phyloP scores from a whole-genome alignment of 257 asterid genomes.

The Voacanga thouarsii region DNA sequence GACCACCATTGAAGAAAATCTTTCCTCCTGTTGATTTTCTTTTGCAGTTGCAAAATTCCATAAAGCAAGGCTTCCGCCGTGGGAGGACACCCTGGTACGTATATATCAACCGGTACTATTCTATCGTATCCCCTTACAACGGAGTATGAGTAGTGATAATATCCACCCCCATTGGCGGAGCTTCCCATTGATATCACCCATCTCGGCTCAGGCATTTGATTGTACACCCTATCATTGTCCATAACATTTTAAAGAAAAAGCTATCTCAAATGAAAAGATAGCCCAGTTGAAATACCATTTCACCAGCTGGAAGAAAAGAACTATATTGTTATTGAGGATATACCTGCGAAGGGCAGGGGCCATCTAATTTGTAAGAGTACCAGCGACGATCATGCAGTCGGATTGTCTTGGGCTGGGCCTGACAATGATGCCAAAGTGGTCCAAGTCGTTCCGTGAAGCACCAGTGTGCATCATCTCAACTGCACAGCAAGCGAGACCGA shows the following conservation, averaged over 20 bases:
- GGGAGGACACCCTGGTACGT: conserved; percentile 23
- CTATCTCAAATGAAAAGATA: too few relatives aligned
- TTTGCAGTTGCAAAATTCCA: conserved; percentile 17
- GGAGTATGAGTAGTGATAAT: conserved; percentile 21
- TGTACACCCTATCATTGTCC: conserved; percentile 8
- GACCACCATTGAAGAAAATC: conserved; percentile 18
- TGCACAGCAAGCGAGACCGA: conserved; percentile 1
- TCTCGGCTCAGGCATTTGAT: conserved; percentile 28
- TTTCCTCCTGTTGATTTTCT: conserved; percentile 19
- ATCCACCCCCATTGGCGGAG: conserved; percentile 26
- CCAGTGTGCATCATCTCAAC: conserved; percentile 4
- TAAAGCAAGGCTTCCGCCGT: conserved; percentile 20
- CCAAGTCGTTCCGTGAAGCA: conserved; percentile 2
- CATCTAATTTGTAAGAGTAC: conserved; percentile 1
- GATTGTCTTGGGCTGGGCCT: conserved; percentile 11
- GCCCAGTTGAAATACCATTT: too few relatives aligned
- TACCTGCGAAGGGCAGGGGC: not conserved
- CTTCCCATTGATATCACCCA: conserved; percentile 7
- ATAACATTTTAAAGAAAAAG: too few relatives aligned
- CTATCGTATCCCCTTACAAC: conserved; percentile 21
- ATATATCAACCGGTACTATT: conserved; percentile 11
- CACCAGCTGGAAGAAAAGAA: too few relatives aligned
- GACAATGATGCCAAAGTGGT: not conserved
- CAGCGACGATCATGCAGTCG: not conserved
- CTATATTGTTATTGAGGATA: too few relatives aligned